Base-by-base conservation (phyloP, 2,329 filamentous ascomycete species). In the Ciborinia camelliae region DNA sequence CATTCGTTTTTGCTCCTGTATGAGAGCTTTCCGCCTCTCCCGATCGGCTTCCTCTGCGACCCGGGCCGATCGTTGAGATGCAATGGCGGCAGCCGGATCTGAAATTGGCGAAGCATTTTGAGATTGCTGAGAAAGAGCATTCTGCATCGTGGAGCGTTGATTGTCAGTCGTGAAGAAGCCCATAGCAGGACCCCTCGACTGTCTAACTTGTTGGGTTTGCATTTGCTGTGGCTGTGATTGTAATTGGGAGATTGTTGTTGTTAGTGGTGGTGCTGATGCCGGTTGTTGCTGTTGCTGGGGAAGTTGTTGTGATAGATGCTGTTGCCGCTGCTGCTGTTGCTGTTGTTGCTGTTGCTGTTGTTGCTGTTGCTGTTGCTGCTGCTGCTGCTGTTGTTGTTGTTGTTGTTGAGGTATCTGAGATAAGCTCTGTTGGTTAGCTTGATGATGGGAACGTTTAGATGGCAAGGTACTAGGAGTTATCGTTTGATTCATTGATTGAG, bases 121-220 rank as follows among this genome's bases (percentile, higher is more conserved):
- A 18, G 55, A 47, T 26, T 59, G 55, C 5, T 59, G 55, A 12
- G 55, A 59, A 47, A 59, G 41, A 59, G 43, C 30, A 20, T 32
- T 35, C n/a, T 69, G 69, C 37, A 72, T 53, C 18, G 69, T 69
- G 9, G 72, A 68, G 9, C 73, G 71, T n/a, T 68, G 67, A 35
- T 68, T 57, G 12, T 71, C 68, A 20, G 66, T 69, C 20, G 65
- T 68, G 62, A 75, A 75, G 63, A 66, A 73, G 6, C 73, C 74
- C 48, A 74, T 59, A 10, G 68, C 61, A 15, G 74, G 73, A n/a
- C 71, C 73, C 39, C 73, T 69, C 39, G 35, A 28, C 45, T 55
- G 63, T 63, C 68, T 59, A n/a, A 61, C 51, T 35, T 69, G 66
- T 35, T 68, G 66, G 52, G 66, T 69, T 32, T 47, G 55, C 30